A percentile compares a stretch with the other conserved stretches of the same genome.
phyloP scores from a whole-genome alignment of 306 rosid species.

The Castanea crenata region DNA sequence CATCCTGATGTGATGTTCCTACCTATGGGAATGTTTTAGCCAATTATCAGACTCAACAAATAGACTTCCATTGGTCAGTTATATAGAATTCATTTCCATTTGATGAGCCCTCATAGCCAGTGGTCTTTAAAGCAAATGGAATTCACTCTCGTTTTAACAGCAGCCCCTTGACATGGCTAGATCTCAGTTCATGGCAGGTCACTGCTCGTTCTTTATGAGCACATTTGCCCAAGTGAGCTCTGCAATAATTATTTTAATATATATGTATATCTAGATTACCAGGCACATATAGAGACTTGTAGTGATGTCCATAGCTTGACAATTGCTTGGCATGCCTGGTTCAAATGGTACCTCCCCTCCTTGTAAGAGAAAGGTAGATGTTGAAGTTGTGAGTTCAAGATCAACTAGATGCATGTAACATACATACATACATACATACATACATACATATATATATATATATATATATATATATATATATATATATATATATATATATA shows the following conservation, averaged over 20 bases:
- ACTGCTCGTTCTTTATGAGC: neutral
- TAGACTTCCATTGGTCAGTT: neutral
- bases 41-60: neutral
- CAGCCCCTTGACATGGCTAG: neutral
- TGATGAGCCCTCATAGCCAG: neutral
- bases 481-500: no score
- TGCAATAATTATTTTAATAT: neutral
- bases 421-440: no score
- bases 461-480: no score
- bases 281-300: neutral
- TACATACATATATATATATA: no score
- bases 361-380: no score
- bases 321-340: neutral
- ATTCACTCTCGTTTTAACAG: neutral
- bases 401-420: no score
- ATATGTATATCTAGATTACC: neutral
- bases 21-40: neutral
- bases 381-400: no score
- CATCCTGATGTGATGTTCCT: neutral
- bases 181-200: constrained; percentile 7
- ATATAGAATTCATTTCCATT: neutral
- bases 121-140: neutral
- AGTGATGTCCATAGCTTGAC: neutral
- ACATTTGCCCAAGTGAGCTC: neutral
- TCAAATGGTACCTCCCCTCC: no score